A percentile compares a stretch with the other conserved stretches of the same genome.
phyloP scores from a whole-genome alignment of 148 eudicot species.

The Chenopodium formosanum region DNA sequence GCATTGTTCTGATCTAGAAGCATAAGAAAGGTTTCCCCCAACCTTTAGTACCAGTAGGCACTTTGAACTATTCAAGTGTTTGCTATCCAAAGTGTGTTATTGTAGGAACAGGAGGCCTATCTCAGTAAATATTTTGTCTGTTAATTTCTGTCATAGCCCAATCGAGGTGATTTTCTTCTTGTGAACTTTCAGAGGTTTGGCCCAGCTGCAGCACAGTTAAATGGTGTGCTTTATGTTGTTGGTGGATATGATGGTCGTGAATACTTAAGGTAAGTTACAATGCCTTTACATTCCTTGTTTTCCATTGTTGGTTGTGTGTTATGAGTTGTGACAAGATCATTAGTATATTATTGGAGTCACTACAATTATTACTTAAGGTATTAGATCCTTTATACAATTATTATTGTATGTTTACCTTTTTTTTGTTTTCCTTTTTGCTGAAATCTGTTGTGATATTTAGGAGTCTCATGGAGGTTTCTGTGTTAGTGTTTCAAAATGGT shows the following conservation, averaged over 20 bases:
- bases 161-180: background rate
- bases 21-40: background rate
- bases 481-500: background rate
- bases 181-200: slow-evolving; percentile 54
- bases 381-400: too few relatives aligned
- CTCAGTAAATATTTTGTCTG: background rate
- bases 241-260: slow-evolving; percentile 76
- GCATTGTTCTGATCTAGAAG: background rate
- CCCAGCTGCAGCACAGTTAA: slow-evolving; percentile 53
- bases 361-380: too few relatives aligned
- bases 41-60: background rate
- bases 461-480: background rate
- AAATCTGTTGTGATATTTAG: background rate
- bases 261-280: slow-evolving; percentile 49
- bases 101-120: background rate
- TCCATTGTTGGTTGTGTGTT: background rate
- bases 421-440: background rate
- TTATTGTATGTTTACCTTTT: background rate
- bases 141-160: background rate
- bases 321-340: too few relatives aligned
- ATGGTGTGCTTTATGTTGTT: slow-evolving; percentile 57
- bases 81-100: background rate
- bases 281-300: background rate
- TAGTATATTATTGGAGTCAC: too few relatives aligned
- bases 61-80: background rate